Percentiles rank a stretch among this genome's conserved stretches.
Evolutionary conservation across 495 filamentous ascomycete species (phyloP).

Genomic region (Penicillium malachiteum): DNA sequence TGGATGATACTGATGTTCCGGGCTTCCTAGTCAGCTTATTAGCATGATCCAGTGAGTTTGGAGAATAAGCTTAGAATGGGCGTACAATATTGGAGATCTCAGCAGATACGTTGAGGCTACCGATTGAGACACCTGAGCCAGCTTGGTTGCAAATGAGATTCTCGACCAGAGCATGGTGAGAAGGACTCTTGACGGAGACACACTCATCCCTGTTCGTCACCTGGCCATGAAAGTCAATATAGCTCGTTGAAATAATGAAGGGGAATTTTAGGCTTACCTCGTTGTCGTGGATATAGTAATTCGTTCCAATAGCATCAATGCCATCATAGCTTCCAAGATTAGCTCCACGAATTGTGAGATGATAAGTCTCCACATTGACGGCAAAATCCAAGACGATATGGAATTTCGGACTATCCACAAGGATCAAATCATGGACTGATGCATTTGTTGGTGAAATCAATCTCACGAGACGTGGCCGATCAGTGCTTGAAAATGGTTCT

Average conservation of each 20-base stretch:
- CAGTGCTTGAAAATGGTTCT: conserved; percentile 16
- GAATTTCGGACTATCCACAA: conserved; percentile 47
- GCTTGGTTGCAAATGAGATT: conserved; percentile 52
- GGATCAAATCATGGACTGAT: conserved; percentile 43
- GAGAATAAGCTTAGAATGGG: conserved; percentile 2
- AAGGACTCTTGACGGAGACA: conserved; percentile 43
- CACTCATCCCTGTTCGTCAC: conserved; percentile 50
- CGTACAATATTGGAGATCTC: conserved; percentile 28
- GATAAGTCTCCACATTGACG: conserved; percentile 43
- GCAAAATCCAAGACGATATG: conserved; percentile 43
- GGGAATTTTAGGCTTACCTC: conserved; percentile 20
- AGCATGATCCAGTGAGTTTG: not conserved
- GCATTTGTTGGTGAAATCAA: conserved; percentile 36
- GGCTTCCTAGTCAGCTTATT: conserved; percentile 21
- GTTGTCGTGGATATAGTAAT: conserved; percentile 47
- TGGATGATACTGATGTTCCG: conserved; percentile 41
- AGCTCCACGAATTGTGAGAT: conserved; percentile 43
- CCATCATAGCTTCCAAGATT: conserved; percentile 47
- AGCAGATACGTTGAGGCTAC: conserved; percentile 35
- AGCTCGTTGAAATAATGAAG: not conserved
- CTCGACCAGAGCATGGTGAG: conserved; percentile 46
- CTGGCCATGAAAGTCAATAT: not conserved
- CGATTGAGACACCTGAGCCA: conserved; percentile 44
- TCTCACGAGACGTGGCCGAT: conserved; percentile 30
- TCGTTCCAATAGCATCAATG: conserved; percentile 42